Evolutionary conservation across 257 asterid species (phyloP).

Genomic region (Forsythia viridissima): DNA sequence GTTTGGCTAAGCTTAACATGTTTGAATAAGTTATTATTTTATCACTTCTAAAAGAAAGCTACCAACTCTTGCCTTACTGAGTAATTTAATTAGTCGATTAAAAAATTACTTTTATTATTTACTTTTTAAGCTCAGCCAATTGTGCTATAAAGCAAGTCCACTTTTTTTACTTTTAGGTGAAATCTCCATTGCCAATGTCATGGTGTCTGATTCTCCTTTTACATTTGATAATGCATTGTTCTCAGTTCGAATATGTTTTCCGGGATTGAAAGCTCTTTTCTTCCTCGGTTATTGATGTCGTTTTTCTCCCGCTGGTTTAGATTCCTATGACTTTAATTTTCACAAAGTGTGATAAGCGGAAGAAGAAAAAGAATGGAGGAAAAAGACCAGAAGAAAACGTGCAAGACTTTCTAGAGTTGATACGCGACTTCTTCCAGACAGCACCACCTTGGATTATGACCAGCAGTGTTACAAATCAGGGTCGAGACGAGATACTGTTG

Average conservation of each 20-base stretch:
- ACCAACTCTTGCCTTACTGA: background rate
- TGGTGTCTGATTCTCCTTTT: background rate
- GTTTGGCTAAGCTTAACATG: background rate
- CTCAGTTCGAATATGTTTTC: background rate
- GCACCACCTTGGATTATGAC: conserved; percentile 99
- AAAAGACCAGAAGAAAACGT: conserved; percentile 86
- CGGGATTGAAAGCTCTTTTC: background rate
- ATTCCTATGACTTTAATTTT: conserved; percentile 92
- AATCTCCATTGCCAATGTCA: background rate
- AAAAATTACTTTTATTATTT: background rate
- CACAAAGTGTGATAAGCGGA: conserved; percentile 96
- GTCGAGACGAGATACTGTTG: conserved; percentile 87
- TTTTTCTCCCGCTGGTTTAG: conserved; percentile 39
- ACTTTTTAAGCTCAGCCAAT: background rate
- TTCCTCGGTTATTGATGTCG: background rate
- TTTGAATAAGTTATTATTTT: no score
- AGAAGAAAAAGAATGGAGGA: conserved; percentile 91
- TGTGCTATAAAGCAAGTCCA: background rate
- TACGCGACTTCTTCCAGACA: conserved; percentile 65
- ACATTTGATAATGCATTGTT: background rate
- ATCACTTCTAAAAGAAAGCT: no score
- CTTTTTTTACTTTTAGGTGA: background rate
- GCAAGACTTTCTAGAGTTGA: conserved; percentile 63
- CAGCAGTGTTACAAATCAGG: conserved; percentile 93
- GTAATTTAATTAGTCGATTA: no score